Evolutionary conservation across 2,329 filamentous ascomycete genomes (phyloP).

Genomic region (Dactylellina cionopaga): DNA sequence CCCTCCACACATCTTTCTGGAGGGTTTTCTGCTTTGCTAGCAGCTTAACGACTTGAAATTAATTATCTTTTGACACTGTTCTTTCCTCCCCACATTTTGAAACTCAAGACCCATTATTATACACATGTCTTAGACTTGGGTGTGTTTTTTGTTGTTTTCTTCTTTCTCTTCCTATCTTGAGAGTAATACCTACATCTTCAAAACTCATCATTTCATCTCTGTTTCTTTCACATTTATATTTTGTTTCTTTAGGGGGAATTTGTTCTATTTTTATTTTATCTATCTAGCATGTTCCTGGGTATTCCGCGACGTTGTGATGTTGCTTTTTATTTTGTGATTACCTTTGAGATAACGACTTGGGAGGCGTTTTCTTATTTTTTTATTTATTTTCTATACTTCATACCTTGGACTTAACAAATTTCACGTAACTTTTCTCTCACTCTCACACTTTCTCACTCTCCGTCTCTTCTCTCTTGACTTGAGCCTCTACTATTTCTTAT

Average conservation of each 20-base stretch:
- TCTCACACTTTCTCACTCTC: neutral
- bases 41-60: neutral
- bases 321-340: constrained; percentile 23
- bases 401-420: neutral
- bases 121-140: constrained; percentile 24
- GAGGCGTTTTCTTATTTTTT: constrained; percentile 45
- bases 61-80: too few species aligned
- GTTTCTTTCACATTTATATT: constrained; percentile 8
- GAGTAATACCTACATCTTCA: constrained; percentile 17
- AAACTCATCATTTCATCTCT: constrained; percentile 6
- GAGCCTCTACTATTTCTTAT: neutral
- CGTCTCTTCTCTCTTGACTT: neutral
- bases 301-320: constrained; percentile 26
- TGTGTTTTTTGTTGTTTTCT: constrained; percentile 34
- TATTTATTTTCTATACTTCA: constrained; percentile 2
- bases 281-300: constrained; percentile 36
- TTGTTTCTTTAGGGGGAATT: too few species aligned
- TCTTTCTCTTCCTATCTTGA: constrained; percentile 2
- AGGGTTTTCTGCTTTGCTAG: neutral
- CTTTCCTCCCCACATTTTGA: too few species aligned
- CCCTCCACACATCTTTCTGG: constrained; percentile 2
- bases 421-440: neutral
- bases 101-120: too few species aligned
- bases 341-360: constrained; percentile 51
- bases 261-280: constrained; percentile 19